Evolutionary conservation across 1,284 basidiomycete species (phyloP).

Genomic region (Austroboletus rostrupii): DNA sequence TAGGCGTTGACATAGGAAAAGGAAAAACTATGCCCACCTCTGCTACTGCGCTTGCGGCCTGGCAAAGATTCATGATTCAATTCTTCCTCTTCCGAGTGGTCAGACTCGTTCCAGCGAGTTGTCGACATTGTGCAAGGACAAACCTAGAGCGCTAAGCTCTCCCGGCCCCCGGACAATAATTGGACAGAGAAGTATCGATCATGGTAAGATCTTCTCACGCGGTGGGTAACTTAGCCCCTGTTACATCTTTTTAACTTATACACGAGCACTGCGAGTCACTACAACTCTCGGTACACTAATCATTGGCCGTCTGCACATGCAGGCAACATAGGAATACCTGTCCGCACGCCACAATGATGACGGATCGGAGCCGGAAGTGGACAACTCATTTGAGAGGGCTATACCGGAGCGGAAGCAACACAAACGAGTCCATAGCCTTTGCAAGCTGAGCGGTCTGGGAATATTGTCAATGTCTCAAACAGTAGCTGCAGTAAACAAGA

Average conservation of each 20-base stretch:
- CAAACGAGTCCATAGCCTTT: constrained; percentile 74
- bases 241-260: background rate
- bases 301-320: background rate
- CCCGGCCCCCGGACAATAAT: background rate
- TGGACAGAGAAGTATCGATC: background rate
- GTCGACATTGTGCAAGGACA: constrained; percentile 29
- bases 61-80: constrained; percentile 36
- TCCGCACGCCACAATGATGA: background rate
- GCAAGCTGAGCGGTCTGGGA: constrained; percentile 74
- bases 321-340: background rate
- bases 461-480: constrained; percentile 8
- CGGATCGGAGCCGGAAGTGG: background rate
- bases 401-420: constrained; percentile 71
- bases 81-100: constrained; percentile 55
- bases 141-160: background rate
- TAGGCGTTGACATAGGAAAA: constrained; percentile 1
- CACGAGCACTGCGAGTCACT: background rate
- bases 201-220: constrained; percentile 16
- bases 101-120: constrained; percentile 47
- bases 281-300: background rate
- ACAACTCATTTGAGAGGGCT: constrained; percentile 70
- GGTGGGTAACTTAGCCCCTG: constrained; percentile 12
- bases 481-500: constrained; percentile 7
- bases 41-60: constrained; percentile 62
- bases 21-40: constrained; percentile 42